Base-by-base conservation (phyloP, 352 stramenopile genomes). In the Globisporangium mamillatum region DNA sequence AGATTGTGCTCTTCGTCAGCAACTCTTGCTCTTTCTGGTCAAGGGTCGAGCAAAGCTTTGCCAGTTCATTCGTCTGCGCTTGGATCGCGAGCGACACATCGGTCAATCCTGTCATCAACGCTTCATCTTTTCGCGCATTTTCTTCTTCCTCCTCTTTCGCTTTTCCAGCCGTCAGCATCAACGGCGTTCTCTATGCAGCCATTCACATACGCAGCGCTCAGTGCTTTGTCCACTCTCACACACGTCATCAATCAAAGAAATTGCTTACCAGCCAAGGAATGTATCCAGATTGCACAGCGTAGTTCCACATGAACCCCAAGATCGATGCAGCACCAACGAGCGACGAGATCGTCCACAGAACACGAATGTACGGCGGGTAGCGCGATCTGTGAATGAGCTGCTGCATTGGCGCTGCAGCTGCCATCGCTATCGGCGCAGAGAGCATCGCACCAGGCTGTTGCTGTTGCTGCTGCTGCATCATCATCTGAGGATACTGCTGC, bases 221-320 rank as follows among this genome's bases (percentile, higher is more conserved):
- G 20, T 34, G 1, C 25, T 24, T 29, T 6, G 27, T 5, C 8
- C 18, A 16, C n/a, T 16, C 1, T 32, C 6, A 3, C 53, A 48
- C 27, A 2, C 3, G 8, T 46, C 12, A 20, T 2, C 18, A 34
- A 50, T 54, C 44, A 24, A n/a, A 34, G 9, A 20, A 55, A 20
- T 27, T 56, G 76, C 77, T 25, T 78, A 89, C 83, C 64, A 89
- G 66, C 81, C 84, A 91, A 7, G 80, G 80, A 12, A 92, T 75
- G 68, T 88, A 92, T 9, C 81, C 83, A 9, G 77, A 87, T 48
- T 91, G 77, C 48, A 90, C 69, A n/a, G 82, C 79, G 55, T 84
- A 92, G 65, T 90, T 90, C 86, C 86, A 94, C 36, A 91, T 55
- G 57, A 92, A 89, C 3, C 78, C 79, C 4, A 94, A 68, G 27